phyloP scores from a whole-genome alignment of 192 early-diverging fungal species.

The Gonapodya prolifera region DNA sequence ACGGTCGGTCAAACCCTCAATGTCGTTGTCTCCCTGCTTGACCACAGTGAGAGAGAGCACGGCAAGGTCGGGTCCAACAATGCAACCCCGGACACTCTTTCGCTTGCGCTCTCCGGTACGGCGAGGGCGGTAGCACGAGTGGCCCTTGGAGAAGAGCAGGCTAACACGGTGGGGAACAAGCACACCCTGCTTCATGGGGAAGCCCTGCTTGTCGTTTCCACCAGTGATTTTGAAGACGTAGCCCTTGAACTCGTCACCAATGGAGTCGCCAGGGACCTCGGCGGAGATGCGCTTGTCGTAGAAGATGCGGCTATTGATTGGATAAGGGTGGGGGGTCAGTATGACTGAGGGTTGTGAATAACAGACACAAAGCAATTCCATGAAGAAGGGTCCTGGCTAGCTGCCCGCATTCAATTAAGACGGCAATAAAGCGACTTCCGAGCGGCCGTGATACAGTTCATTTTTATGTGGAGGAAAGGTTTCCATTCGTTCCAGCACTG shows the following conservation, averaged over 20 bases:
- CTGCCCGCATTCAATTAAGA: constrained; percentile 5
- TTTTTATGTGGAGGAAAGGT: too few relatives aligned
- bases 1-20: constrained; percentile 89
- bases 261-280: constrained; percentile 87
- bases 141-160: constrained; percentile 66
- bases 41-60: constrained; percentile 89
- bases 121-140: constrained; percentile 98
- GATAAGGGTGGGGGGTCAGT: constrained; percentile 7
- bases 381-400: constrained; percentile 12
- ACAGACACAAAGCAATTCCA: constrained; percentile 4
- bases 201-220: constrained; percentile 99
- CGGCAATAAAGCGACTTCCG: neutral
- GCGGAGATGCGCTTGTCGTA: constrained; percentile 96
- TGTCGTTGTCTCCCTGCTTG: constrained; percentile 93
- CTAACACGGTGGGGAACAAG: constrained; percentile 39
- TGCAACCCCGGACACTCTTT: constrained; percentile 99
- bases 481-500: too few relatives aligned
- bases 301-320: constrained; percentile 84
- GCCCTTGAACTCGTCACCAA: constrained; percentile 99
- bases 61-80: constrained; percentile 85
- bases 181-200: constrained; percentile 99
- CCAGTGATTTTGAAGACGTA: constrained; percentile 99
- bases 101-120: constrained; percentile 96
- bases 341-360: neutral
- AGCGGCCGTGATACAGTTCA: neutral